These are phyloP conservation scores for Kernera saxatilis DNA, from an alignment of 345 rosid genomes.

Conservation along the genomic window DNA sequence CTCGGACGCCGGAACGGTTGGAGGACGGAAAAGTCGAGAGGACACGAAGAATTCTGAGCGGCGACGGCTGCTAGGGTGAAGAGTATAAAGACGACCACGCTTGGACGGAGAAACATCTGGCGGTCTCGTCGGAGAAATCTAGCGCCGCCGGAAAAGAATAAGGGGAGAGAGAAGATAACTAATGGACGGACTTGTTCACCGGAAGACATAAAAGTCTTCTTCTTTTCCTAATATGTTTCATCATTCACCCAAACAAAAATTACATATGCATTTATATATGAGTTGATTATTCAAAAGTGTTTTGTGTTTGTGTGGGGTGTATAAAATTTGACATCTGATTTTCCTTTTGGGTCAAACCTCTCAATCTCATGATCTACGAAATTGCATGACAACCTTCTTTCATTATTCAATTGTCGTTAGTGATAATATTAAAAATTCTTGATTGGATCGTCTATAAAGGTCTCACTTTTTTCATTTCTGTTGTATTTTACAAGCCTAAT, in stretches of 20 bases:
- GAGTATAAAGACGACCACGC: not conserved
- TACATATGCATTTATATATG: too few species aligned
- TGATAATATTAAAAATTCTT: not conserved
- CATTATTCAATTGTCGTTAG: not conserved
- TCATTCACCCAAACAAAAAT: not conserved
- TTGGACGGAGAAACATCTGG: slow-evolving; percentile 31
- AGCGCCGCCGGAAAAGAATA: not conserved
- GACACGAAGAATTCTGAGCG: slow-evolving; percentile 46
- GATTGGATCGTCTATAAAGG: slow-evolving; percentile 3
- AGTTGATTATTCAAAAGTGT: too few species aligned
- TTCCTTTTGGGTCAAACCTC: not conserved
- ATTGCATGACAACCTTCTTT: not conserved
- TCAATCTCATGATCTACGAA: not conserved
- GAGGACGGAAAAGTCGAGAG: slow-evolving; percentile 59
- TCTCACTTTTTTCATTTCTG: not conserved
- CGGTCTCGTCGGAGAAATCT: not conserved
- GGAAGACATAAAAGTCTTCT: not conserved
- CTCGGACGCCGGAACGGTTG: slow-evolving; percentile 34
- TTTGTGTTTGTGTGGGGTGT: not conserved
- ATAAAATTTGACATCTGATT: not conserved
- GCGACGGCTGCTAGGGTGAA: slow-evolving; percentile 4
- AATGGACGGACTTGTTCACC: not conserved
- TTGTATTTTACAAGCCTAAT: too few species aligned
- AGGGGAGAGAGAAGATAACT: not conserved
- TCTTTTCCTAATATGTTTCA: not conserved